Conservation (phyloP, 805 yeast species). For the Vanderwaltozyma tropicalis region DNA sequence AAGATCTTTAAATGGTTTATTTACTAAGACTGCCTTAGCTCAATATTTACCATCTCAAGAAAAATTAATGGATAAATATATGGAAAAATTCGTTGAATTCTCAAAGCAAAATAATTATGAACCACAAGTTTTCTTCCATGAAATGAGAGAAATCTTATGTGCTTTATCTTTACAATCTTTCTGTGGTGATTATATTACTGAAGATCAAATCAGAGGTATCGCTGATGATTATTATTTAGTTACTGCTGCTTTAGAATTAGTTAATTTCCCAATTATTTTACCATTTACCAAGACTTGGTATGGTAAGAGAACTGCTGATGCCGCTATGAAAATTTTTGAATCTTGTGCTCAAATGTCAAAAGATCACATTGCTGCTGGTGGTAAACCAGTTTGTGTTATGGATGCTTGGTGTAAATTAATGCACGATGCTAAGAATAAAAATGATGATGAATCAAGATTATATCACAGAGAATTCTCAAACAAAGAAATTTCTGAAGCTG, state of each 20-base stretch:
- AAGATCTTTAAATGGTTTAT: conserved; percentile 78
- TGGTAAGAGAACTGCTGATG: conserved; percentile 86
- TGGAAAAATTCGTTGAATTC: conserved; percentile 49
- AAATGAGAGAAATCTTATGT: conserved; percentile 92
- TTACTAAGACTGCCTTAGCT: conserved; percentile 74
- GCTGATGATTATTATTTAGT: conserved; percentile 88
- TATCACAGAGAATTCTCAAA: conserved; percentile 75
- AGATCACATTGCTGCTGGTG: conserved; percentile 65
- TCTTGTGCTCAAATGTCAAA: conserved; percentile 83
- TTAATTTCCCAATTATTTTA: conserved; percentile 91
- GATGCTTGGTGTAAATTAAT: conserved; percentile 89
- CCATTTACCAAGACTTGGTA: conserved; percentile 98
- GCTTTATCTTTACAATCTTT: conserved; percentile 87
- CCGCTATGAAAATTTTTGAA: conserved; percentile 87
- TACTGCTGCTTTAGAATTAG: conserved; percentile 94
- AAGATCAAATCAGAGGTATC: conserved; percentile 75
- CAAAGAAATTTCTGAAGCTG: conserved; percentile 89
- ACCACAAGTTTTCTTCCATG: conserved; percentile 75
- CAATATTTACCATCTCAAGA: conserved; percentile 81
- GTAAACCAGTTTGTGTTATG: conserved; percentile 78
- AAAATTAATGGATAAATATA: conserved; percentile 69
- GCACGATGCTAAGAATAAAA: conserved; percentile 50
- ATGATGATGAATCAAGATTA: conserved; percentile 44
- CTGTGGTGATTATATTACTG: conserved; percentile 91
- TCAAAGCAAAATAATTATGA: conserved; percentile 42